Percentiles rank a stretch among this genome's conserved stretches.
Evolutionary conservation across 345 rosid species (phyloP).

Genomic region (Boechera stricta): DNA sequence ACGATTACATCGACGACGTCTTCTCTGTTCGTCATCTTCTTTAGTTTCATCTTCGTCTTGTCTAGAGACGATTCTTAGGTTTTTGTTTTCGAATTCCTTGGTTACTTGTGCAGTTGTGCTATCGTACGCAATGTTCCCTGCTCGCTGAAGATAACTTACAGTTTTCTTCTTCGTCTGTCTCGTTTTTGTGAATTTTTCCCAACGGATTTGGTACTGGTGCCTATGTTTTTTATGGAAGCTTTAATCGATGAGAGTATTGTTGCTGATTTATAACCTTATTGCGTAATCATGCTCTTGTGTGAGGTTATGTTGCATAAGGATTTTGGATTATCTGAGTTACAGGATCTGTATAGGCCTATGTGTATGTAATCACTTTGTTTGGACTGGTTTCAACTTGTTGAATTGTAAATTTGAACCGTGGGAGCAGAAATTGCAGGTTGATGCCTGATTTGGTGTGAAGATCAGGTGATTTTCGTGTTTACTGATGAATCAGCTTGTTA

Average conservation of each 20-base stretch:
- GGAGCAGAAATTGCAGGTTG: not conserved
- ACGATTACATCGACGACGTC: constrained; percentile 38
- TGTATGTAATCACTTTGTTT: constrained; percentile 7
- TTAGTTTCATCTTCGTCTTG: not conserved
- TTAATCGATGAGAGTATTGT: not conserved
- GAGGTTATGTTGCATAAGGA: constrained; percentile 13
- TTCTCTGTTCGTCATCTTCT: constrained; percentile 39
- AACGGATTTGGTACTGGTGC: constrained; percentile 4
- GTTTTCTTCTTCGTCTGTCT: constrained; percentile 17
- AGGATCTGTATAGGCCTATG: constrained; percentile 9
- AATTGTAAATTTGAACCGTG: not conserved
- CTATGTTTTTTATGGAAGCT: not conserved
- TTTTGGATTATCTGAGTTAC: not conserved
- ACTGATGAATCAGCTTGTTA: constrained; percentile 27
- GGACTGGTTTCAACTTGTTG: constrained; percentile 16
- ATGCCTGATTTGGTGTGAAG: constrained; percentile 11
- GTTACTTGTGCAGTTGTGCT: constrained; percentile 16
- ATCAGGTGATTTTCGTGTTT: constrained; percentile 2
- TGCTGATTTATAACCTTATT: constrained; percentile 2
- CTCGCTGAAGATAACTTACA: not conserved
- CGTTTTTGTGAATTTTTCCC: not conserved
- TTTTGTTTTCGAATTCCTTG: constrained; percentile 3
- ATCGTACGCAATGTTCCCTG: not conserved
- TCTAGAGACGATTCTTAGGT: constrained; percentile 8
- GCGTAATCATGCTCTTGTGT: not conserved